Evolutionary conservation across 2,329 filamentous ascomycete species (phyloP), one percentile per base, ranked within the genome.

Genomic region (Fusarium sp.): DNA sequence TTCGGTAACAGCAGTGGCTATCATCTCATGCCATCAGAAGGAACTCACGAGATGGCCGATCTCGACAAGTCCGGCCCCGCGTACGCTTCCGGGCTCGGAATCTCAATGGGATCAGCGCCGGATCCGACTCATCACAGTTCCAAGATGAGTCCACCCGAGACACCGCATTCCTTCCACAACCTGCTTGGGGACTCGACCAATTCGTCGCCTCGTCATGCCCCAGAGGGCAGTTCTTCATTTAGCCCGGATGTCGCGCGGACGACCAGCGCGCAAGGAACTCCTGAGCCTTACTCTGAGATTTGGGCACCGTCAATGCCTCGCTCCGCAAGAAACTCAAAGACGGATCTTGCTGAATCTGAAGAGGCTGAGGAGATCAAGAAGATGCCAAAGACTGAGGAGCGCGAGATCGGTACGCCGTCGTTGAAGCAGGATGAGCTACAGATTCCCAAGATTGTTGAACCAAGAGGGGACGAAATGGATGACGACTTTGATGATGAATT

Each of bases 401-500:
- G 58, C 15, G 58, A 55, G 31, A 17, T 58, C 2, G 31, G 14
- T 24, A 58, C 54, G n/a, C 44, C 53, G 15, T 44, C 38, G 33
- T 63, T 52, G 17, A 43, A 18, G 42, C 24, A 20, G 28, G 66
- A 45, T n/a, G 54, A 36, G 1, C 45, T 28, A 5, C 54, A 18
- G 14, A 51, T 61, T 15, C 66, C 63, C 2, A 63, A 60, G 22
- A 59, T 63, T 40, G 51, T 71, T 7, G 60, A 58, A 6, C 66
- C 68, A 3, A 64, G 68, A 18, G 51, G 55, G 8, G 70, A 74
- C 13, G 44, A 43, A 3, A 43, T 65, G 44, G 63, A 70, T 28
- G 73, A 75, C 18, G 72, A 75, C 7, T 74, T 64, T 61, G 73
- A 75, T 22, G 77, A 79, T 48, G 74, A 79, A 13, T 65, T 63